Evolutionary conservation across 179 eudicot genomes (phyloP).

Genomic region (Silene noctiflora): DNA sequence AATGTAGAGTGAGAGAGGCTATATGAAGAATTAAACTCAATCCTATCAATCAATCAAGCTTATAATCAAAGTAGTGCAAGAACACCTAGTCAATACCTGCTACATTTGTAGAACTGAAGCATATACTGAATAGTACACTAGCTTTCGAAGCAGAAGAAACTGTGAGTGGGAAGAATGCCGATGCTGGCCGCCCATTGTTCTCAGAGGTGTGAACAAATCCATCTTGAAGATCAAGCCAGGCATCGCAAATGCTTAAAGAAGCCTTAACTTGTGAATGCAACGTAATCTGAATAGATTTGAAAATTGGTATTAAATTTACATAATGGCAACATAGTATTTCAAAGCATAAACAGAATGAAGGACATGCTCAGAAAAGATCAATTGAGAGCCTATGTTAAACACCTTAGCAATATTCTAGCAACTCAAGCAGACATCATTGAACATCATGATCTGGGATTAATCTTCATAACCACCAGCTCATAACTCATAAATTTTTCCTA

Average conservation of each 20-base stretch:
- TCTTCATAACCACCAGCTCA: conserved; percentile 6
- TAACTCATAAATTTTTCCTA: background rate
- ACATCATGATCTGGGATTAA: background rate
- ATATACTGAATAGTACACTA: conserved; percentile 76
- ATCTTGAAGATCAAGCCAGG: conserved; percentile 97
- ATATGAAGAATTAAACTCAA: background rate
- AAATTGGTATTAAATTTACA: background rate
- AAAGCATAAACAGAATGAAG: conserved; percentile 10
- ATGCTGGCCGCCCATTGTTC: conserved; percentile 69
- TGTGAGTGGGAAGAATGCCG: conserved; percentile 78
- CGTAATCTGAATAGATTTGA: conserved; percentile 54
- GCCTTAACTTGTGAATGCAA: conserved; percentile 95
- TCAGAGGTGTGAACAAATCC: conserved; percentile 79
- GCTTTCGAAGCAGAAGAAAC: conserved; percentile 80
- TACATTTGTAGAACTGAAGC: conserved; percentile 36
- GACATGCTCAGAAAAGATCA: background rate
- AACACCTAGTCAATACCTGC: conserved; percentile 42
- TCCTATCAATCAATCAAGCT: background rate
- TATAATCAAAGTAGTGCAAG: background rate
- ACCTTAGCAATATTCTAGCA: conserved; percentile 7
- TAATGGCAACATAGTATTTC: conserved; percentile 3
- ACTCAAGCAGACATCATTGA: background rate
- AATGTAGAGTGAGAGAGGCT: background rate
- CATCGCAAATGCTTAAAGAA: conserved; percentile 73
- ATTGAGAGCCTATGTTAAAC: background rate